Evolutionary conservation across 768 basidiomycete genomes (phyloP).

Genomic region (Scleroderma citrinum): DNA sequence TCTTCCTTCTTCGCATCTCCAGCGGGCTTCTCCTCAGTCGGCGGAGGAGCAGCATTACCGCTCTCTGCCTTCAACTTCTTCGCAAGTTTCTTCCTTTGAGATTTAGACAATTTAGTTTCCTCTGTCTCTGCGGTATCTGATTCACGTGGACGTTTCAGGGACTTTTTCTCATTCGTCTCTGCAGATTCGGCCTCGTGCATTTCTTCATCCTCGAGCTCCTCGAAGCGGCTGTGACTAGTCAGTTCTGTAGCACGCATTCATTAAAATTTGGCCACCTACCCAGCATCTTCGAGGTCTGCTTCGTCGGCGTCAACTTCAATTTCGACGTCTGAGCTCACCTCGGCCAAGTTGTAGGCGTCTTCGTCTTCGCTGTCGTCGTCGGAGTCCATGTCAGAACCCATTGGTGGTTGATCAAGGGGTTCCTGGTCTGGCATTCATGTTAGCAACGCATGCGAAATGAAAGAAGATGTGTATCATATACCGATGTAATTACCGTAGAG

Average conservation of each 20-base stretch:
- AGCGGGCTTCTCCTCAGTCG: conserved; percentile 17
- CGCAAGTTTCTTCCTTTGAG: conserved; percentile 52
- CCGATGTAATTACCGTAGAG: conserved; percentile 84
- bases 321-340: conserved; percentile 82
- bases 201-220: conserved; percentile 47
- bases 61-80: conserved; percentile 72
- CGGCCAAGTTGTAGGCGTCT: conserved; percentile 54
- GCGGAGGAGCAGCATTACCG: conserved; percentile 34
- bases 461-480: conserved; percentile 23
- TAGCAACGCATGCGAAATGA: background rate
- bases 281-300: conserved; percentile 42
- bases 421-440: conserved; percentile 43
- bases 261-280: conserved; percentile 28
- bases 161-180: background rate
- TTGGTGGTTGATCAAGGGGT: conserved; percentile 43
- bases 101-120: conserved; percentile 39
- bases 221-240: conserved; percentile 48
- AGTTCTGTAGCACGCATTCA: background rate
- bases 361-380: conserved; percentile 38
- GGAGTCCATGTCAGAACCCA: conserved; percentile 45
- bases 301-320: conserved; percentile 65
- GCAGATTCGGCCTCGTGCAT: conserved; percentile 20
- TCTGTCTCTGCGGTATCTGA: conserved; percentile 41
- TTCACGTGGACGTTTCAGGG: conserved; percentile 66
- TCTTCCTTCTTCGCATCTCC: conserved; percentile 34